phyloP scores from a whole-genome alignment of 805 yeast genomes.

The Cephaloascus albidus region DNA sequence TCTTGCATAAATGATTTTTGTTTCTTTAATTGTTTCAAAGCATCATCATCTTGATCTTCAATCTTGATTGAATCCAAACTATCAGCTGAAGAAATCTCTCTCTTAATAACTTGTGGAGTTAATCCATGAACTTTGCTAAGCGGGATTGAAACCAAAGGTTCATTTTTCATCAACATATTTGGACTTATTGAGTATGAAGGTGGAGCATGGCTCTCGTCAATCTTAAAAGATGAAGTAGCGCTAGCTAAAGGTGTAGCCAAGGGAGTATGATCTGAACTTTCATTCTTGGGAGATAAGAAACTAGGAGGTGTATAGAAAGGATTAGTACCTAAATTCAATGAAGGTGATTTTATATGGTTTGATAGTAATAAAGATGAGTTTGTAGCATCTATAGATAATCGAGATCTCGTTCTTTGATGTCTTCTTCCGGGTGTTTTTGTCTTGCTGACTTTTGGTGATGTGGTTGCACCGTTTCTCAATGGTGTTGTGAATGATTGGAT shows the following conservation, averaged over 20 bases:
- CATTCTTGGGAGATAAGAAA: constrained; percentile 32
- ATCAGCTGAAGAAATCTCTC: background rate
- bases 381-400: constrained; percentile 24
- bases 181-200: background rate
- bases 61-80: background rate
- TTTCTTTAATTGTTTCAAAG: too few species aligned
- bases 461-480: constrained; percentile 10
- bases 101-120: background rate
- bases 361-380: constrained; percentile 6
- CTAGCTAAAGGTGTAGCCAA: constrained; percentile 3
- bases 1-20: too few species aligned
- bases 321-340: constrained; percentile 19
- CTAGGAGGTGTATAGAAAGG: constrained; percentile 41
- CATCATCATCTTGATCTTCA: background rate
- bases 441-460: constrained; percentile 4
- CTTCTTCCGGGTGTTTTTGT: constrained; percentile 25
- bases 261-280: constrained; percentile 10
- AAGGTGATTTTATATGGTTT: constrained; percentile 18
- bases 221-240: constrained; percentile 2
- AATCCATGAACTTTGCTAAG: too few species aligned
- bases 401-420: constrained; percentile 30
- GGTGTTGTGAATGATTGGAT: constrained; percentile 13
- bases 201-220: background rate
- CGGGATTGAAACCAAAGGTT: background rate
- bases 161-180: background rate